Conservation (phyloP, 148 eudicot genomes). For the Arbutus unedo region DNA sequence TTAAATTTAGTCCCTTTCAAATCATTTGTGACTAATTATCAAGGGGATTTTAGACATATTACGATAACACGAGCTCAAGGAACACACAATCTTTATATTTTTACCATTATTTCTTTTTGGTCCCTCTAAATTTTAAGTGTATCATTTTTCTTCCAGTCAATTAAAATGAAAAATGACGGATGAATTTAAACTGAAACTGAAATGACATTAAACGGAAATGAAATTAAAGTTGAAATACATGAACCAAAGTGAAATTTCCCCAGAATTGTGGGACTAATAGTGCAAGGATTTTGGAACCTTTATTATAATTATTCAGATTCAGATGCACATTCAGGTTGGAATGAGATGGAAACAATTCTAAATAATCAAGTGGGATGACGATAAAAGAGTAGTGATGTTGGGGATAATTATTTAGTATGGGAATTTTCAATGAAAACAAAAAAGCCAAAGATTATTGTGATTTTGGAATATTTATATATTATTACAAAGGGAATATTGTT, state of each 20-base stretch:
- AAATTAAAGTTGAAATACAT: too few species aligned
- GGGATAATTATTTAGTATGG: not conserved
- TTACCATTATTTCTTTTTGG: not conserved
- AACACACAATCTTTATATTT: not conserved
- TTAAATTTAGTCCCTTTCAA: not conserved
- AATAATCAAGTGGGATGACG: not conserved
- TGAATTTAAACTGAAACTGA: not conserved
- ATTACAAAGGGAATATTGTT: too few species aligned
- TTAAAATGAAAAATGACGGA: not conserved
- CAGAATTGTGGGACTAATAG: too few species aligned
- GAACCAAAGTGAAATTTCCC: too few species aligned
- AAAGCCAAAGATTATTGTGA: not conserved
- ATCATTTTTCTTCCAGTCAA: not conserved
- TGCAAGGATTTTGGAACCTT: too few species aligned
- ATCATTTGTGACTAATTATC: not conserved
- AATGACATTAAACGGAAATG: too few species aligned
- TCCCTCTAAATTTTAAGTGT: not conserved
- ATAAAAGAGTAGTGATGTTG: not conserved
- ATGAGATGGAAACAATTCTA: not conserved
- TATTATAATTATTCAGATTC: not conserved
- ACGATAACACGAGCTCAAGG: not conserved
- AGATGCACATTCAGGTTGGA: not conserved
- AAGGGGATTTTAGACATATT: not conserved
- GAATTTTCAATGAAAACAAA: too few species aligned
- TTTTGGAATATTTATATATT: too few species aligned